Conservation (phyloP, 2,329 filamentous ascomycete species). For the Calonectria multiphialidica region DNA sequence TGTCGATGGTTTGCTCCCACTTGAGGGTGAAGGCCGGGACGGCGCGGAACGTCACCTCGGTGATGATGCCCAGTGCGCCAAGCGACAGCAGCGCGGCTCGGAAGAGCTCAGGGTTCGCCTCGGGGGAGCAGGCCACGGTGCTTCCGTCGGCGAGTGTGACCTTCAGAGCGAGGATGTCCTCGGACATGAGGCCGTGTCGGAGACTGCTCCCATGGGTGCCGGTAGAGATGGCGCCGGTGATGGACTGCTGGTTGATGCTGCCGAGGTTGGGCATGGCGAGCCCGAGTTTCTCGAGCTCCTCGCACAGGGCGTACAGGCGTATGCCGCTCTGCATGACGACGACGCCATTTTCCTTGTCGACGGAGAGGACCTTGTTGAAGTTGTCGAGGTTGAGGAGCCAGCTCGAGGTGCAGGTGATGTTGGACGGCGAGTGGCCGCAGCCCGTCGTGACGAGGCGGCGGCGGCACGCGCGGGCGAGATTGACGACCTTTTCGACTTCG, state of each 20-base stretch:
- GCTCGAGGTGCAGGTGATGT: slow-evolving; percentile 90
- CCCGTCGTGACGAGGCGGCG: slow-evolving; percentile 89
- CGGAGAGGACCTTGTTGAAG: slow-evolving; percentile 77
- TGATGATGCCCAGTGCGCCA: slow-evolving; percentile 90
- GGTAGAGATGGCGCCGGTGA: slow-evolving; percentile 92
- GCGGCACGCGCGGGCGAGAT: slow-evolving; percentile 83
- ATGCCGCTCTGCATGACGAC: slow-evolving; percentile 92
- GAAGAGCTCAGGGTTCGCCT: slow-evolving; percentile 83
- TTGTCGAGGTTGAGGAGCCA: slow-evolving; percentile 96
- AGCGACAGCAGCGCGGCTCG: slow-evolving; percentile 88
- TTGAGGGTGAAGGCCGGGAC: slow-evolving; percentile 85
- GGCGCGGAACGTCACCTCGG: slow-evolving; percentile 87
- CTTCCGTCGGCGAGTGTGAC: slow-evolving; percentile 87
- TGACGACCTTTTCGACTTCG: slow-evolving; percentile 88
- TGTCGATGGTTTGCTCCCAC: slow-evolving; percentile 85
- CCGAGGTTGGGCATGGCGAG: slow-evolving; percentile 92
- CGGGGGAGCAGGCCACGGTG: slow-evolving; percentile 76
- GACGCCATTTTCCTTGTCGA: slow-evolving; percentile 74
- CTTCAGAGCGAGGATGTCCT: slow-evolving; percentile 79
- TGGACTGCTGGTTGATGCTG: slow-evolving; percentile 94
- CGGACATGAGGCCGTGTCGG: slow-evolving; percentile 85
- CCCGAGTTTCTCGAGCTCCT: slow-evolving; percentile 78
- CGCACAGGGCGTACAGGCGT: slow-evolving; percentile 79
- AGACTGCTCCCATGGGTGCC: slow-evolving; percentile 93
- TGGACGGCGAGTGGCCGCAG: slow-evolving; percentile 91